Evolutionary conservation across 2,329 filamentous ascomycete species (phyloP).

Genomic region (Diaporthe sp.): DNA sequence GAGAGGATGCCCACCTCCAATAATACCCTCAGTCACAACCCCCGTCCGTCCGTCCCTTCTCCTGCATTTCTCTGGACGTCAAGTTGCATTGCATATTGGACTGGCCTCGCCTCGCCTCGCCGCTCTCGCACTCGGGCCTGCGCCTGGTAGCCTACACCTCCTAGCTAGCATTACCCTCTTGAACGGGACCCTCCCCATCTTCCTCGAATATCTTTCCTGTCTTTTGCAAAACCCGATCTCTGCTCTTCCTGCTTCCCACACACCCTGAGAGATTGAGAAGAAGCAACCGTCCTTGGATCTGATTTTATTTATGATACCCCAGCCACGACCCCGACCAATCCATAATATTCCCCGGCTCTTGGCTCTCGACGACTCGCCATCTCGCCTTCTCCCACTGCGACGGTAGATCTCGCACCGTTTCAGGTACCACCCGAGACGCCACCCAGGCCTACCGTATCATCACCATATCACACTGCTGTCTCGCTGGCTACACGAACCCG

Average conservation of each 20-base stretch:
- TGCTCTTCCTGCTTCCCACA: no score
- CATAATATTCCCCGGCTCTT: slow-evolving; percentile 27
- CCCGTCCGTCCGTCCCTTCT: slow-evolving; percentile 22
- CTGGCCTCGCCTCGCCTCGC: slow-evolving; percentile 28
- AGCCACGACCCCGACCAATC: slow-evolving; percentile 11
- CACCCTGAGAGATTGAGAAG: neutral
- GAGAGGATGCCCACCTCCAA: slow-evolving; percentile 20
- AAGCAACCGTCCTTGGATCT: neutral
- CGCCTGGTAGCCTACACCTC: neutral
- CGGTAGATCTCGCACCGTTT: slow-evolving; percentile 29
- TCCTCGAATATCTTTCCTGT: neutral
- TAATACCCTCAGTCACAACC: slow-evolving; percentile 26
- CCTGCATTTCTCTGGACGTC: slow-evolving; percentile 28
- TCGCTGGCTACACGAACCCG: slow-evolving; percentile 35
- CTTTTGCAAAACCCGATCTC: neutral
- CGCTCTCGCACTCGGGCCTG: slow-evolving; percentile 15
- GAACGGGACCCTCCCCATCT: neutral
- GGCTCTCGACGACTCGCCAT: slow-evolving; percentile 32
- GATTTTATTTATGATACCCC: slow-evolving; percentile 12
- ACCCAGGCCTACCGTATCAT: slow-evolving; percentile 25
- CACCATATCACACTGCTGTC: slow-evolving; percentile 4
- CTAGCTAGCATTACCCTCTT: neutral
- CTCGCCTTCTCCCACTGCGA: slow-evolving; percentile 11
- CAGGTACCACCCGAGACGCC: slow-evolving; percentile 27
- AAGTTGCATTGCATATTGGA: slow-evolving; percentile 33